Evolutionary conservation across 371 early-diverging fungal species (phyloP).

Genomic region (Zychaea mexicana): DNA sequence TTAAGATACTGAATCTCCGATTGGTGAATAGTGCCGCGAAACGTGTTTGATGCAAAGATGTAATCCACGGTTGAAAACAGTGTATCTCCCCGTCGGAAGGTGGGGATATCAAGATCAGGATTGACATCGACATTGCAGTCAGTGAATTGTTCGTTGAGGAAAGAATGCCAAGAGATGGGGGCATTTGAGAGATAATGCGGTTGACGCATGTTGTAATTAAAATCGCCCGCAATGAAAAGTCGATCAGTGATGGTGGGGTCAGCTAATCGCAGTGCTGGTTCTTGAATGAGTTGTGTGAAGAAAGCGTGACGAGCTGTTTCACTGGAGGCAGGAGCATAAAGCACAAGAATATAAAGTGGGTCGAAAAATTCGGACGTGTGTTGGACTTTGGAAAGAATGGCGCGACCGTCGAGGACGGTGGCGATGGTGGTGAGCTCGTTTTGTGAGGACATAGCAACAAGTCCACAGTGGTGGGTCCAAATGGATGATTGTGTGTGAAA

Average conservation of each 20-base stretch:
- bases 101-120: no score
- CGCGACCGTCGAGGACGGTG: neutral
- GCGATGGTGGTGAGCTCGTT: neutral
- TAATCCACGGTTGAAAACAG: no score
- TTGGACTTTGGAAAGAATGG: neutral
- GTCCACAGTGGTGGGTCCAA: conserved; percentile 8
- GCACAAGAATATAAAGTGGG: neutral
- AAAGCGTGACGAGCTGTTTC: neutral
- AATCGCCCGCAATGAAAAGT: conserved; percentile 2
- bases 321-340: conserved; percentile 4
- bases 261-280: neutral
- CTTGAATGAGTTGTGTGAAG: neutral
- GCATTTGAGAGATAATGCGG: neutral
- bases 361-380: neutral
- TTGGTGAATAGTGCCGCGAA: no score
- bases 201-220: conserved; percentile 1
- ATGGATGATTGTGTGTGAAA: neutral
- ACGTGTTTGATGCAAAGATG: no score
- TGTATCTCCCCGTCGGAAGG: no score
- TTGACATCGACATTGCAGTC: no score
- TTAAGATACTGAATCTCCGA: no score
- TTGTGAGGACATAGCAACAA: neutral
- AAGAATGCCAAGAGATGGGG: neutral
- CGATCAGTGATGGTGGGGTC: neutral
- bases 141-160: neutral